Evolutionary conservation across 164 flowering plant genomes (phyloP).

Genomic region (Stephania yunnanensis): DNA sequence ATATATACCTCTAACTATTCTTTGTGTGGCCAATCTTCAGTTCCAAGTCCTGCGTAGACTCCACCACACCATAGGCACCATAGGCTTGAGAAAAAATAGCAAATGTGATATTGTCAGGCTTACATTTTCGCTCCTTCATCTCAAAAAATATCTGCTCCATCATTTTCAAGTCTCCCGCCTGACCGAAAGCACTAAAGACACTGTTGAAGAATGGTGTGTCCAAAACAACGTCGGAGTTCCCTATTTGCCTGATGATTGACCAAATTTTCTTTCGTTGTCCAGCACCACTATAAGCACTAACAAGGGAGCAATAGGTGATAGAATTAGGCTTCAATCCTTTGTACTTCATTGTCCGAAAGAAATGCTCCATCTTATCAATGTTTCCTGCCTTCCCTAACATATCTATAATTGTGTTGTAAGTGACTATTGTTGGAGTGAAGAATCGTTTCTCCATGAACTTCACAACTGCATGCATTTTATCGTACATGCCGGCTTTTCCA

Average conservation of each 20-base stretch:
- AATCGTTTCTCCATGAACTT: slow-evolving; percentile 70
- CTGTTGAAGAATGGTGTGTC: slow-evolving; percentile 88
- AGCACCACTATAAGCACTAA: slow-evolving; percentile 60
- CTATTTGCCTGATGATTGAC: slow-evolving; percentile 65
- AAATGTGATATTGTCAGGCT: slow-evolving; percentile 64
- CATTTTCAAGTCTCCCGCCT: slow-evolving; percentile 48
- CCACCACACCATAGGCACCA: slow-evolving; percentile 49
- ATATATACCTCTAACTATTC: slow-evolving; percentile 15
- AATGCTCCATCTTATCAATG: slow-evolving; percentile 64
- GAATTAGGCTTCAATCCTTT: slow-evolving; percentile 80
- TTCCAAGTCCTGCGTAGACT: slow-evolving; percentile 36
- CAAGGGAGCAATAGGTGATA: slow-evolving; percentile 76
- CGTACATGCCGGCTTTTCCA: slow-evolving; percentile 61
- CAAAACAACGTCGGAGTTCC: slow-evolving; percentile 64
- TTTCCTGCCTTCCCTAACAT: slow-evolving; percentile 59
- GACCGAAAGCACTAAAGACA: slow-evolving; percentile 70
- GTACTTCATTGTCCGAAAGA: slow-evolving; percentile 68
- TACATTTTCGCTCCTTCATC: slow-evolving; percentile 63
- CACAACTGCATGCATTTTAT: slow-evolving; percentile 62
- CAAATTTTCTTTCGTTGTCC: slow-evolving; percentile 46
- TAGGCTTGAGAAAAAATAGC: slow-evolving; percentile 68
- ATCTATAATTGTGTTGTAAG: slow-evolving; percentile 68
- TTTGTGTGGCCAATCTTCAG: slow-evolving; percentile 6
- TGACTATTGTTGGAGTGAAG: slow-evolving; percentile 59
- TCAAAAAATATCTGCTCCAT: slow-evolving; percentile 48